These are phyloP conservation scores for Fusarium algeriense DNA, from an alignment of 2,329 filamentous ascomycete genomes.

Conservation along the genomic window DNA sequence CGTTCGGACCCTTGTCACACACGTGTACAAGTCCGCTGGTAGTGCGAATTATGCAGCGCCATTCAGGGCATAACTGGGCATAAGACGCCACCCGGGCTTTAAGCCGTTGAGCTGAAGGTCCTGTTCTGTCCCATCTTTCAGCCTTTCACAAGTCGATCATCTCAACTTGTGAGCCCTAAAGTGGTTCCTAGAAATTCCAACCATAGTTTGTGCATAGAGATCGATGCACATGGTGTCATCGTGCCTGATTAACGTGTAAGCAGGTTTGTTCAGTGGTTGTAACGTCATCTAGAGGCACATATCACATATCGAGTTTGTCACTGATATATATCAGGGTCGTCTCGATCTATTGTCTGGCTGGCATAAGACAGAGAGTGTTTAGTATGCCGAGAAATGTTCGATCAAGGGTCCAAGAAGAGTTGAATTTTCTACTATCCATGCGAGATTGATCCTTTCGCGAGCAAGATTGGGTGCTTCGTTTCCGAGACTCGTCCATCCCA, in stretches of 20 bases:
- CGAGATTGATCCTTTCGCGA: slow-evolving; percentile 20
- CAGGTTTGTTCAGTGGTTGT: slow-evolving; percentile 14
- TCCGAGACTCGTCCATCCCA: slow-evolving; percentile 25
- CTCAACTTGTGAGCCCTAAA: slow-evolving; percentile 13
- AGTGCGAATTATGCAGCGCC: slow-evolving; percentile 34
- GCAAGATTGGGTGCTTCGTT: slow-evolving; percentile 26
- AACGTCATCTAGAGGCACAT: slow-evolving; percentile 7
- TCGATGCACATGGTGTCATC: slow-evolving; percentile 19
- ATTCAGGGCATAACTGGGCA: slow-evolving; percentile 37
- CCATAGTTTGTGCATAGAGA: not conserved
- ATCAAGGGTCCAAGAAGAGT: slow-evolving; percentile 22
- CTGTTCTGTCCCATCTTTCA: slow-evolving; percentile 22
- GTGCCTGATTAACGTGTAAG: slow-evolving; percentile 15
- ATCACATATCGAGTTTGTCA: slow-evolving; percentile 3
- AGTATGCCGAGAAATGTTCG: slow-evolving; percentile 7
- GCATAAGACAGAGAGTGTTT: slow-evolving; percentile 12
- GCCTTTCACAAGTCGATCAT: slow-evolving; percentile 27
- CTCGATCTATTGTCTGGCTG: slow-evolving; percentile 17
- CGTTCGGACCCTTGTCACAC: slow-evolving; percentile 38
- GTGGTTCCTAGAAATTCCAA: slow-evolving; percentile 12
- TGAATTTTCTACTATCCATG: slow-evolving; percentile 23
- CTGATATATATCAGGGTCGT: slow-evolving; percentile 9
- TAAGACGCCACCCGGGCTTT: slow-evolving; percentile 23
- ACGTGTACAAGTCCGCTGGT: slow-evolving; percentile 39
- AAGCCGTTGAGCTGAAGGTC: slow-evolving; percentile 16